Conservation (phyloP, 176 grass and related monocot species). For the Melocanna baccifera region DNA sequence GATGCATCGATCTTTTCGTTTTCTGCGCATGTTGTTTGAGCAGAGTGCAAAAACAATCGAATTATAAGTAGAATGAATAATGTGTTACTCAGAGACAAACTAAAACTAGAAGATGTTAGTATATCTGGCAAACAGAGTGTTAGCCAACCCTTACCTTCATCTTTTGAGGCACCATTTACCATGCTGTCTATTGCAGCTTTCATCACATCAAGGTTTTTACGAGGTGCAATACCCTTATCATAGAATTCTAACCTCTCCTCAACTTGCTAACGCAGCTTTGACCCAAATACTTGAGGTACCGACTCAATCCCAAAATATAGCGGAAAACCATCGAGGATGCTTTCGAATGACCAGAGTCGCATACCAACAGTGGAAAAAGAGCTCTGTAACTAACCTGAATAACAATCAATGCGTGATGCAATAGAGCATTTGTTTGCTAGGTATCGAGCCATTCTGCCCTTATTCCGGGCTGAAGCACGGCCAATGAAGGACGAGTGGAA, state of each 20-base stretch:
- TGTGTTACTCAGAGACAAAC: background rate
- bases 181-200: constrained; percentile 72
- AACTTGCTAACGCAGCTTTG: constrained; percentile 88
- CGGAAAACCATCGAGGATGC: constrained; percentile 4
- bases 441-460: constrained; percentile 94
- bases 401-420: constrained; percentile 96
- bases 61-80: background rate
- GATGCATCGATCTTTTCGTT: constrained; percentile 24
- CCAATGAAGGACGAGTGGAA: constrained; percentile 99
- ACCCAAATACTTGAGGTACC: constrained; percentile 65
- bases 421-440: constrained; percentile 97
- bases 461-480: constrained; percentile 85
- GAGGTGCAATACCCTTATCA: constrained; percentile 85
- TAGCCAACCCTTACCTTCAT: constrained; percentile 26
- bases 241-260: constrained; percentile 96
- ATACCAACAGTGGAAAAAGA: background rate
- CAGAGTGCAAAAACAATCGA: background rate
- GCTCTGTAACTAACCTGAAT: constrained; percentile 55
- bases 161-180: background rate
- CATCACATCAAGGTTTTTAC: constrained; percentile 96
- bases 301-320: constrained; percentile 33
- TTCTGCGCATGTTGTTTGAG: background rate
- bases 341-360: background rate
- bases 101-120: background rate
- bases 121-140: background rate